Percentiles rank a stretch among this genome's conserved stretches.
Evolutionary conservation across 2,329 filamentous ascomycete species (phyloP).

Genomic region (Acarospora socialis): DNA sequence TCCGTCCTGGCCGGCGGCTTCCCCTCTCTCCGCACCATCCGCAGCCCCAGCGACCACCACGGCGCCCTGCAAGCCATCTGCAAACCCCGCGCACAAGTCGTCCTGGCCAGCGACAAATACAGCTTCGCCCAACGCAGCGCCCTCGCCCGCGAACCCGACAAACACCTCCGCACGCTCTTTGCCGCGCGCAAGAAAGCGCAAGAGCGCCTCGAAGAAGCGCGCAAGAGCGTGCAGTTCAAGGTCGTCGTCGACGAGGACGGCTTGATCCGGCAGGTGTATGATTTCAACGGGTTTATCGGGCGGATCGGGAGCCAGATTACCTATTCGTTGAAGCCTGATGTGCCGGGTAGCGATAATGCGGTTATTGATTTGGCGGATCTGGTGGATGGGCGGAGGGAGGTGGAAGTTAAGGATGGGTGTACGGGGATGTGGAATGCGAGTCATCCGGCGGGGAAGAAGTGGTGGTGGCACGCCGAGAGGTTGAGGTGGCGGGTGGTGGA

Average conservation of each 20-base stretch:
- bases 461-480: conserved; percentile 13
- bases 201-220: conserved; percentile 45
- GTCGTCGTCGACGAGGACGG: conserved; percentile 42
- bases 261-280: conserved; percentile 36
- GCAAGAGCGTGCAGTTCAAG: conserved; percentile 39
- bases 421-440: conserved; percentile 13
- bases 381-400: conserved; percentile 1
- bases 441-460: conserved; percentile 11
- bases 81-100: conserved; percentile 42
- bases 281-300: conserved; percentile 49
- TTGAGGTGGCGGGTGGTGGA: conserved; percentile 5
- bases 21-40: conserved; percentile 44
- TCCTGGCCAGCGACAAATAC: conserved; percentile 37
- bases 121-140: conserved; percentile 3
- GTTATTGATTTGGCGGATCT: conserved; percentile 40
- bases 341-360: conserved; percentile 38
- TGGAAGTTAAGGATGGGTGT: conserved; percentile 7
- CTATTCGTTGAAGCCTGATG: conserved; percentile 47
- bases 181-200: conserved; percentile 50
- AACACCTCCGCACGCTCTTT: conserved; percentile 17
- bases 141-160: conserved; percentile 6
- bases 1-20: conserved; percentile 50
- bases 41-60: conserved; percentile 54
- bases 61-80: conserved; percentile 57
- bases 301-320: conserved; percentile 41